Percentiles rank a stretch among this genome's conserved stretches.
Conservation (phyloP, 140 eudicot species). For the Oenanthe javanica region DNA sequence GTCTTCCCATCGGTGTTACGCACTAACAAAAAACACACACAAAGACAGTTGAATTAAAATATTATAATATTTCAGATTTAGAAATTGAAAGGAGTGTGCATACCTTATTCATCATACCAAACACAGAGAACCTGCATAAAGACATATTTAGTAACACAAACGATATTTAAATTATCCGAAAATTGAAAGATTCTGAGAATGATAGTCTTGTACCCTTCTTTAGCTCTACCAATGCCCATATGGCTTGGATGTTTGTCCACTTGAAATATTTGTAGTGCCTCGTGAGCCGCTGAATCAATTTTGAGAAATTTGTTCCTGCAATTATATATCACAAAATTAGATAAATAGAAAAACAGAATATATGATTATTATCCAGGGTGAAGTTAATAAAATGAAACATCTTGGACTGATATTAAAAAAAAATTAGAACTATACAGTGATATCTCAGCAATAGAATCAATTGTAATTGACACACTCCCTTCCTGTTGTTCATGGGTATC, state of each 20-base stretch:
- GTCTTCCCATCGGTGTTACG: conserved; percentile 90
- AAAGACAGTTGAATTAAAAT: conserved; percentile 8
- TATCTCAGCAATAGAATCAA: conserved; percentile 63
- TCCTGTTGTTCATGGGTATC: conserved; percentile 80
- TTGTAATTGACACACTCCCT: conserved; percentile 65
- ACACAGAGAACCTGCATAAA: conserved; percentile 84
- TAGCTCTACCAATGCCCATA: conserved; percentile 98
- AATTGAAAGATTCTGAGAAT: conserved; percentile 2
- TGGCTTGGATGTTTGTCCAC: conserved; percentile 97
- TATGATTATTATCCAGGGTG: not conserved
- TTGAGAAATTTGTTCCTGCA: conserved; percentile 67
- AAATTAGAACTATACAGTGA: conserved; percentile 48
- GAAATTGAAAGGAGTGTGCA: conserved; percentile 16
- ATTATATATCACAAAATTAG: conserved; percentile 10
- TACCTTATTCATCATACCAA: conserved; percentile 99
- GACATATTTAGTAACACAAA: conserved; percentile 13
- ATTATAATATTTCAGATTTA: conserved; percentile 4
- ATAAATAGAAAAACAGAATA: conserved; percentile 7
- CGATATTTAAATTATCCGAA: not conserved
- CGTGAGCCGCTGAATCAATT: conserved; percentile 87
- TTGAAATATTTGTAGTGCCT: conserved; percentile 92
- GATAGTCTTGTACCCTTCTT: conserved; percentile 65
- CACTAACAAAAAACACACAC: conserved; percentile 40
- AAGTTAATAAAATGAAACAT: not conserved
- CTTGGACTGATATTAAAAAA: not conserved